Evolutionary conservation across 2,329 filamentous ascomycete species (phyloP).

Genomic region (Aspergillus floridensis): DNA sequence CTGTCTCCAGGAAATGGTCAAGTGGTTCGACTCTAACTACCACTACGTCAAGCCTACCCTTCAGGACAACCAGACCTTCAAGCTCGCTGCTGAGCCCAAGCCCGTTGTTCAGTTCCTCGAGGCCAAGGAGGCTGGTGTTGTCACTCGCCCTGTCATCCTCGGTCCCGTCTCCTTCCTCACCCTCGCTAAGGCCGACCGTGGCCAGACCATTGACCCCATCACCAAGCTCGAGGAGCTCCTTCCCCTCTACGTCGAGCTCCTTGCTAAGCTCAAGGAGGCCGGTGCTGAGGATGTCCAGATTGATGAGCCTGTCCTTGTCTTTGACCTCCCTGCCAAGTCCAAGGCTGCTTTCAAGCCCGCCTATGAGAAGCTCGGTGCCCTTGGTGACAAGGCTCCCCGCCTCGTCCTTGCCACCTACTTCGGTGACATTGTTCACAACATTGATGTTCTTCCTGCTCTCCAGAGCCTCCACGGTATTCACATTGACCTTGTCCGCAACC

Average conservation of each 20-base stretch:
- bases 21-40: conserved; percentile 99
- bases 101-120: conserved; percentile 91
- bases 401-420: conserved; percentile 96
- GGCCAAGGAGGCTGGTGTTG: conserved; percentile 94
- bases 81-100: conserved; percentile 83
- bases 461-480: conserved; percentile 79
- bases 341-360: conserved; percentile 98
- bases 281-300: conserved; percentile 97
- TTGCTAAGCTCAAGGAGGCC: conserved; percentile 89
- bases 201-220: conserved; percentile 88
- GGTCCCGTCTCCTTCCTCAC: conserved; percentile 97
- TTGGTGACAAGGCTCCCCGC: conserved; percentile 79
- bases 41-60: conserved; percentile 99
- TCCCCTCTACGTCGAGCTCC: conserved; percentile 90
- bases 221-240: conserved; percentile 89
- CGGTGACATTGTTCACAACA: conserved; percentile 98
- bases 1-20: conserved; percentile 80
- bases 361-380: conserved; percentile 76
- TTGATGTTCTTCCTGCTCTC: conserved; percentile 76
- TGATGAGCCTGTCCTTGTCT: conserved; percentile 95
- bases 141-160: conserved; percentile 88
- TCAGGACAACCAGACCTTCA: conserved; percentile 95
- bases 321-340: conserved; percentile 82
- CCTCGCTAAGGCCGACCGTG: conserved; percentile 97
- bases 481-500: conserved; percentile 95